Base-by-base conservation (phyloP, 2,329 filamentous ascomycete species). In the Ophiostoma triangulosporum region DNA sequence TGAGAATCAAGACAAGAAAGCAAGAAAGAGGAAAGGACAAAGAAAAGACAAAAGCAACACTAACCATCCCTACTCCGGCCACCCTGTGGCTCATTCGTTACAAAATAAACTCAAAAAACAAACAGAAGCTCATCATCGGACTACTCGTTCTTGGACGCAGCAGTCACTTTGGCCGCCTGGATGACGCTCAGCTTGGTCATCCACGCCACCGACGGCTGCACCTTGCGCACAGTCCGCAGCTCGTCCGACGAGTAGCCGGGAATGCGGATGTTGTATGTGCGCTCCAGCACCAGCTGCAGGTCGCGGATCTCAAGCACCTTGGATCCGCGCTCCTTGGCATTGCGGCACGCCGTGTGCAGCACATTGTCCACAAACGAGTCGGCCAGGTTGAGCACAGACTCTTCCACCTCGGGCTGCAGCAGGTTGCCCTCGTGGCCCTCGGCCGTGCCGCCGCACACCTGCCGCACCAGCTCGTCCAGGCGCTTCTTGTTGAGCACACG, bases 401-500 rank as follows among this genome's bases (percentile, higher is more conserved):
- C 91, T 78, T 98, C 93, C 50, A 95, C 91, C 61, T 97, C 93
- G 0, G 93, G 88, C 27, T 88, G 88, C 59, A 97, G 71, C 35
- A 83, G 78, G 64, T 91, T 88, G 57, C 81, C 82, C 59, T 87
- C 84, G 48, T 80, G 77, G n/a, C 78, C 74, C 57, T 87, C 84
- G 1, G 80, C 78, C 26, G 81, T 83, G 9, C 84, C 85, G 52
- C 90, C 90, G 33, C 88, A 95, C 56, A 97, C 89, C 68, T 97
- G 91, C 50, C 90, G 81, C 8, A 97, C 90, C 35, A 98, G 76
- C 65, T 96, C 91, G 64, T 98, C 90, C 38, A 98, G 76, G 71
- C 95, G 97, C 72, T 95, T 94, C 78, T 96, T 96, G 71, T 86
- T 94, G n/a, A 98, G 74, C 1, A 98, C 86, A 43, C 90, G 84